Conservation (phyloP, 1,284 basidiomycete genomes). For the Naganishia cerealis region DNA sequence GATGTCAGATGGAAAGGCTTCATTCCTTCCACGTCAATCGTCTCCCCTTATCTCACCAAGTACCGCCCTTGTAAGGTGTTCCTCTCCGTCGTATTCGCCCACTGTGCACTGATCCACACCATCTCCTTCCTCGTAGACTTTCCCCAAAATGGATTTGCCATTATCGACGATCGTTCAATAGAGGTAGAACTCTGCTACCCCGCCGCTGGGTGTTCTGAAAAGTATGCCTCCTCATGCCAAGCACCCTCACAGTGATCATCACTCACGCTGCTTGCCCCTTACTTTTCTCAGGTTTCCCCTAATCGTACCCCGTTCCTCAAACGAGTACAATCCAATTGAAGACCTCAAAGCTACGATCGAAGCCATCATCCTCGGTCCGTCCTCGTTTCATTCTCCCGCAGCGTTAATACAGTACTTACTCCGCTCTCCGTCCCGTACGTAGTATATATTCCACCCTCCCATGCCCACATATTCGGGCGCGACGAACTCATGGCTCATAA, state of each 20-base stretch:
- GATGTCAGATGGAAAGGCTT: constrained; percentile 29
- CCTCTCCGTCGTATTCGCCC: background rate
- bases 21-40: constrained; percentile 32
- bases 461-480: constrained; percentile 46
- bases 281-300: constrained; percentile 46
- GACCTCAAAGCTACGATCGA: constrained; percentile 50
- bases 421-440: background rate
- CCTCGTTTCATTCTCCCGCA: background rate
- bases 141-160: constrained; percentile 49
- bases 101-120: background rate
- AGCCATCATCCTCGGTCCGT: constrained; percentile 49
- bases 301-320: constrained; percentile 45
- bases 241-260: background rate
- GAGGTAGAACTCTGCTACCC: constrained; percentile 54
- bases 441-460: constrained; percentile 49
- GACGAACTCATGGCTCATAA: constrained; percentile 42
- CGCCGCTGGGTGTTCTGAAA: constrained; percentile 47
- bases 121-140: constrained; percentile 43
- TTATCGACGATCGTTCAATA: constrained; percentile 44
- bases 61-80: constrained; percentile 34
- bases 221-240: constrained; percentile 38
- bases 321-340: constrained; percentile 55
- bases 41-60: constrained; percentile 7
- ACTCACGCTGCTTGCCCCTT: background rate
- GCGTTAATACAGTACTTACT: background rate